phyloP scores from a whole-genome alignment of 129 eudicot species.

The Mikania micrantha region DNA sequence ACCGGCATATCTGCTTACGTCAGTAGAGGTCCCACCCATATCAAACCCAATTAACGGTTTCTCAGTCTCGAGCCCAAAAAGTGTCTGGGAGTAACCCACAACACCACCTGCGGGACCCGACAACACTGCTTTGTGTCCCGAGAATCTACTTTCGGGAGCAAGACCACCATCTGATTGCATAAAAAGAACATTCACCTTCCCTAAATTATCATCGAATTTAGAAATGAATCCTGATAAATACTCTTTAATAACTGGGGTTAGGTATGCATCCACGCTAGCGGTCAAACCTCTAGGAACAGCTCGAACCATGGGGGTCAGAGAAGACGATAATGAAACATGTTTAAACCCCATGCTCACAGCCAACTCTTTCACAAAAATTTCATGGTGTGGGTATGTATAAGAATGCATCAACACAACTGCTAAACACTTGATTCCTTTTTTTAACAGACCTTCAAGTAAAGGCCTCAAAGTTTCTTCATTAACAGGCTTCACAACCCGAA shows the following conservation, averaged over 20 bases:
- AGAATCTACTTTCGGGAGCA: constrained; percentile 92
- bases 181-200: constrained; percentile 74
- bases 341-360: constrained; percentile 76
- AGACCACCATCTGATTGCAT: constrained; percentile 99
- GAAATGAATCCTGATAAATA: constrained; percentile 85
- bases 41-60: constrained; percentile 93
- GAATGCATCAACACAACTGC: constrained; percentile 95
- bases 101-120: constrained; percentile 99
- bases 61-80: constrained; percentile 69
- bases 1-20: constrained; percentile 95
- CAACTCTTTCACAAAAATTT: constrained; percentile 45
- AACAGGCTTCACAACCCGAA: constrained; percentile 59
- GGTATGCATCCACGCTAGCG: constrained; percentile 92
- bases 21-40: constrained; percentile 99
- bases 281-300: constrained; percentile 98
- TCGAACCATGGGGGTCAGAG: constrained; percentile 97
- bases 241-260: constrained; percentile 90
- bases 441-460: constrained; percentile 53
- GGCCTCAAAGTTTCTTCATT: constrained; percentile 57
- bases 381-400: constrained; percentile 84
- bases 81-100: constrained; percentile 94
- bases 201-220: constrained; percentile 68
- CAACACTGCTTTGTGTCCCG: constrained; percentile 95
- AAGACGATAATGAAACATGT: constrained; percentile 87
- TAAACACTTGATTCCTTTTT: constrained; percentile 70